A percentile compares a stretch with the other conserved stretches of the same genome.
phyloP scores from a whole-genome alignment of 179 eudicot genomes.

The Vitellaria paradoxa region DNA sequence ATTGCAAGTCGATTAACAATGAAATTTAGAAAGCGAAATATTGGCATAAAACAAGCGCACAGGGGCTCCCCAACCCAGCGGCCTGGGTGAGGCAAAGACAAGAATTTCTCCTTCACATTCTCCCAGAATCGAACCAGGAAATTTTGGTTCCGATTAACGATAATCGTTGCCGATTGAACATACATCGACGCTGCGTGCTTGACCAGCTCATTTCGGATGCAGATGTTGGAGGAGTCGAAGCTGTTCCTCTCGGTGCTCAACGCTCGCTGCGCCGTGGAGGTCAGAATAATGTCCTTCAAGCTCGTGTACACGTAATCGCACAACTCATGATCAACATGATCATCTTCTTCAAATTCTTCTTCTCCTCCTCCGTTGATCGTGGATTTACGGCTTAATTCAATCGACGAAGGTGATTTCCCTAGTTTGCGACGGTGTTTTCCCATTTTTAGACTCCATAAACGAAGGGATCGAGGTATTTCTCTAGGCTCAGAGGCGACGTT shows the following conservation, averaged over 20 bases:
- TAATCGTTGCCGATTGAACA: constrained; percentile 30
- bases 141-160: constrained; percentile 19
- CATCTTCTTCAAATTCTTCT: too few relatives aligned
- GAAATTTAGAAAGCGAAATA: constrained; percentile 8
- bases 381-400: neutral
- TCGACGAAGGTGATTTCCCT: neutral
- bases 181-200: constrained; percentile 43
- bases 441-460: constrained; percentile 4
- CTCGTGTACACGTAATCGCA: constrained; percentile 32
- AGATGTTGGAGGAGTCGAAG: constrained; percentile 25
- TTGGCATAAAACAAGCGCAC: constrained; percentile 9
- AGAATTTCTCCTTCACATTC: constrained; percentile 10
- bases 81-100: neutral
- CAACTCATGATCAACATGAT: constrained; percentile 8
- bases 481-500: neutral
- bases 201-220: constrained; percentile 34
- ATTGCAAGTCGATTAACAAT: constrained; percentile 1
- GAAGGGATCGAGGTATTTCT: neutral
- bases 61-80: constrained; percentile 20
- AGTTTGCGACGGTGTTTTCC: neutral
- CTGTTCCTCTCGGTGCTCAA: neutral
- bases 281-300: constrained; percentile 32
- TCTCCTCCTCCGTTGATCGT: neutral
- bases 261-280: constrained; percentile 10
- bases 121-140: constrained; percentile 17